phyloP scores from a whole-genome alignment of 2,329 filamentous ascomycete genomes.

The Colletotrichum paranaense region DNA sequence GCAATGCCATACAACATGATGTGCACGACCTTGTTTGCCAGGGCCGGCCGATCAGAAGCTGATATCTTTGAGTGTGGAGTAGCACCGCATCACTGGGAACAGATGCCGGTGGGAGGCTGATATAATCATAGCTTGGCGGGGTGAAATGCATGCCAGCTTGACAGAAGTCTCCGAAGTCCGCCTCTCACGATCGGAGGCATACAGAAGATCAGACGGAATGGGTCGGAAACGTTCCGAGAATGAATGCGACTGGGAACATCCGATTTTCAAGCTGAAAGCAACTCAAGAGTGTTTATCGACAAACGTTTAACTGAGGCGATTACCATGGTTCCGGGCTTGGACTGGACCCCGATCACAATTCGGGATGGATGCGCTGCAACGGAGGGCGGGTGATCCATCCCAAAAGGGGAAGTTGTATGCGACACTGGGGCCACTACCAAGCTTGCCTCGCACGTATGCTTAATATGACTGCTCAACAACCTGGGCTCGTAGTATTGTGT shows the following conservation, averaged over 20 bases:
- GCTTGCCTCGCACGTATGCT: neutral
- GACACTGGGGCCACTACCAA: neutral
- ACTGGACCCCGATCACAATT: neutral
- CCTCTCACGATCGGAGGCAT: neutral
- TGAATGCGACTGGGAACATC: neutral
- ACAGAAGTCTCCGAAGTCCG: neutral
- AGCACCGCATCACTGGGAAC: neutral
- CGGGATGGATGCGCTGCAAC: neutral
- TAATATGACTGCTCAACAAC: neutral
- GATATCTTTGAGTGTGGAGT: neutral
- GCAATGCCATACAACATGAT: neutral
- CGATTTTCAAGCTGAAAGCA: neutral
- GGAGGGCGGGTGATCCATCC: neutral
- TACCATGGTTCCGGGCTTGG: neutral
- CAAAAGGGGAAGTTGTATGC: conserved; percentile 13
- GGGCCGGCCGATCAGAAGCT: neutral
- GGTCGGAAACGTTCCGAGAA: neutral
- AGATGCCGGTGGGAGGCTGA: neutral
- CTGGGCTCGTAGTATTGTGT: neutral
- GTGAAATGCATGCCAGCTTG: neutral
- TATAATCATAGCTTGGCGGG: neutral
- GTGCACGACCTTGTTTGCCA: neutral
- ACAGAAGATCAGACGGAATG: neutral
- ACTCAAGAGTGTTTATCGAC: neutral
- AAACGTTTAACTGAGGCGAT: neutral